These are phyloP conservation scores for Geosmithia flava DNA, from an alignment of 2,329 filamentous ascomycete genomes.

Conservation along the genomic window DNA sequence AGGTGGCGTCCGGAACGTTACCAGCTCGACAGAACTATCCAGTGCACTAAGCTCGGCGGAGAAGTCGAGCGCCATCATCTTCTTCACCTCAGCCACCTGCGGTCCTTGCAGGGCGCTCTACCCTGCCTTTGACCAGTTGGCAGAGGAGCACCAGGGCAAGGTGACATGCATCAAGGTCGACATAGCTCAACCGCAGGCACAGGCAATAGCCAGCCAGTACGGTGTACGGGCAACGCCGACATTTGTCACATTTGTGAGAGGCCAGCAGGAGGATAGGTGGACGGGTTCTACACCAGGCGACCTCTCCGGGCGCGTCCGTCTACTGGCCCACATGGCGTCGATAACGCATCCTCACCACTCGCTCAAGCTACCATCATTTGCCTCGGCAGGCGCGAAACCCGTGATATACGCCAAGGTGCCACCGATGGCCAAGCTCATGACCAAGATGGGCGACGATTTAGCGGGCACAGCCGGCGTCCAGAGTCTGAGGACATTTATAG, in stretches of 20 bases:
- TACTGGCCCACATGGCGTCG: conserved; percentile 63
- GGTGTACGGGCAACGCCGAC: conserved; percentile 70
- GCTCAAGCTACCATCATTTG: conserved; percentile 58
- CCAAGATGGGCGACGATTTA: conserved; percentile 54
- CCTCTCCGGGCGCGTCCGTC: conserved; percentile 58
- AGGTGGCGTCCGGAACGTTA: conserved; percentile 44
- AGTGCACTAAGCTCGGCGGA: conserved; percentile 40
- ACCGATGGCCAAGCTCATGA: conserved; percentile 67
- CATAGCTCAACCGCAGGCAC: conserved; percentile 50
- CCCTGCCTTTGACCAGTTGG: conserved; percentile 69
- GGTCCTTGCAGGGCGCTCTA: conserved; percentile 75
- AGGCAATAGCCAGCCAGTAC: conserved; percentile 52
- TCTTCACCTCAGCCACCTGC: conserved; percentile 86
- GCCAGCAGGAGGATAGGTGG: conserved; percentile 70
- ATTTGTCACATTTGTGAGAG: conserved; percentile 73
- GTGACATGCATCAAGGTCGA: conserved; percentile 75
- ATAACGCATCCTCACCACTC: conserved; percentile 65
- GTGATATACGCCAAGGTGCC: conserved; percentile 69
- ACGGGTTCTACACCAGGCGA: conserved; percentile 58
- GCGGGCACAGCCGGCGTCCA: conserved; percentile 49
- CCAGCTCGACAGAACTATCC: conserved; percentile 23
- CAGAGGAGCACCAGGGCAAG: conserved; percentile 56
- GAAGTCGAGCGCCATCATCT: conserved; percentile 64
- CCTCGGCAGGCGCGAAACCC: conserved; percentile 48
- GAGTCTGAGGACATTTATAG: conserved; percentile 59